A percentile compares a stretch with the other conserved stretches of the same genome.
phyloP scores from a whole-genome alignment of 305 asterid species.

The Fraxinus floribunda region DNA sequence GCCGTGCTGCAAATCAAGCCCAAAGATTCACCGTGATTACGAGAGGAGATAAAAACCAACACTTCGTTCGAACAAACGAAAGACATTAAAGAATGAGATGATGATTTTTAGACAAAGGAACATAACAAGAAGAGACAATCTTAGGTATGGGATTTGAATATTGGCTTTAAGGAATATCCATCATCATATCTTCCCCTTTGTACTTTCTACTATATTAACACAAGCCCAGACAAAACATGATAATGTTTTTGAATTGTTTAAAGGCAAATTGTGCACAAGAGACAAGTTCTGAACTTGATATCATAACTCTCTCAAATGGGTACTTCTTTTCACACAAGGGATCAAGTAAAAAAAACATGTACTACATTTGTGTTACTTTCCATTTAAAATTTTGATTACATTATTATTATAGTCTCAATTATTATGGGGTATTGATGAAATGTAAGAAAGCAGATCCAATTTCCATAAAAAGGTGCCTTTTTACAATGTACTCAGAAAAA shows the following conservation, averaged over 20 bases:
- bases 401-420: background rate
- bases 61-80: too few species aligned
- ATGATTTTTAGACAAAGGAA: background rate
- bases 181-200: conserved; percentile 21
- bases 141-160: background rate
- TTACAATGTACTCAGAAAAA: conserved; percentile 17
- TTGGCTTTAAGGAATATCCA: background rate
- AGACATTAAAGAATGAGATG: background rate
- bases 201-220: conserved; percentile 22
- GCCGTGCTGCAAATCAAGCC: conserved; percentile 22
- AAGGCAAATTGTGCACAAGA: conserved; percentile 31
- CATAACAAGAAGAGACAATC: background rate
- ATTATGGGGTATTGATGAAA: conserved; percentile 27
- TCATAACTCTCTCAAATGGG: conserved; percentile 22
- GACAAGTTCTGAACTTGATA: conserved; percentile 37
- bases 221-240: conserved; percentile 36
- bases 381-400: background rate
- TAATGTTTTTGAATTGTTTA: conserved; percentile 33
- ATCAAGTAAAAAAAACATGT: conserved; percentile 5
- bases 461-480: conserved; percentile 43
- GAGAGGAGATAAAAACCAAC: too few species aligned
- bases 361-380: background rate
- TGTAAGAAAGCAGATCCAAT: conserved; percentile 40
- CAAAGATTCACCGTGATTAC: too few species aligned
- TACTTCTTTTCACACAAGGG: conserved; percentile 1